phyloP scores from a whole-genome alignment of 495 filamentous ascomycete genomes.

The Hypoxylon fragiforme region DNA sequence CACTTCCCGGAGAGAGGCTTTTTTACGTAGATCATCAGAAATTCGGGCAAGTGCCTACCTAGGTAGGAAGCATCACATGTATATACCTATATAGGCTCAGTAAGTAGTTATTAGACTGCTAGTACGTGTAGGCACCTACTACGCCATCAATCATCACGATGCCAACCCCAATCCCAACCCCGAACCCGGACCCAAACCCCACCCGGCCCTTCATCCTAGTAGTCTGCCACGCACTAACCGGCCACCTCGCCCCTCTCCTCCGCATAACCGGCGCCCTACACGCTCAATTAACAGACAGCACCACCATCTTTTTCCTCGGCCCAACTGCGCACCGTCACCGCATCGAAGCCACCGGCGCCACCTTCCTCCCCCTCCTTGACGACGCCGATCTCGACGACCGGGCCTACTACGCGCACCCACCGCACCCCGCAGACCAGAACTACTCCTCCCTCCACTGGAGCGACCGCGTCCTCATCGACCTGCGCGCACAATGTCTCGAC shows the following conservation, averaged over 20 bases:
- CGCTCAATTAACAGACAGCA: constrained; percentile 31
- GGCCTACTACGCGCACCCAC: constrained; percentile 20
- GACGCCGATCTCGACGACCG: constrained; percentile 35
- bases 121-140: no score
- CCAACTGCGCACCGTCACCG: constrained; percentile 30
- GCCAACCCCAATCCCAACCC: no score
- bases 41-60: no score
- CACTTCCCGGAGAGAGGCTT: no score
- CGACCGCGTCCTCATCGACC: constrained; percentile 32
- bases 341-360: constrained; percentile 35
- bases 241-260: constrained; percentile 39
- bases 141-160: no score
- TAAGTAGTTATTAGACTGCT: no score
- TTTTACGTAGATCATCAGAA: no score
- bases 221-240: constrained; percentile 35
- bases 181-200: not conserved
- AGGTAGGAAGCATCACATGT: no score
- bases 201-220: constrained; percentile 37
- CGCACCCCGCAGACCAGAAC: not conserved
- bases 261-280: constrained; percentile 36
- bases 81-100: no score
- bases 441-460: constrained; percentile 20
- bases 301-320: constrained; percentile 43
- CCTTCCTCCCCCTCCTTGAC: constrained; percentile 38
- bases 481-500: constrained; percentile 26